These are phyloP conservation scores for Candida krabiensis DNA, from an alignment of 805 yeast genomes.

Conservation along the genomic window DNA sequence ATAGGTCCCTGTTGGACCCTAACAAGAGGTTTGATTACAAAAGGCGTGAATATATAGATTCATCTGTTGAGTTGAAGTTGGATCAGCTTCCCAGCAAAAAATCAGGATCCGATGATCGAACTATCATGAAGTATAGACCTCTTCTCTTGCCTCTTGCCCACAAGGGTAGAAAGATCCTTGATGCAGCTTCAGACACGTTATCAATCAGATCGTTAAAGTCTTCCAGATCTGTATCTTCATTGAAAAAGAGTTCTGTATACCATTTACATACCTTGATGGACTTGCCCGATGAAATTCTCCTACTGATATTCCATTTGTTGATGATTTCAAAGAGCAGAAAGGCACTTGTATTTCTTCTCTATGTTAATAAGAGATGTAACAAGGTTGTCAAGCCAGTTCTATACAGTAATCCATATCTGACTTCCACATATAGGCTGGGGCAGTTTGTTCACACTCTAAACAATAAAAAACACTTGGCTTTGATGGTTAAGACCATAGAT, in stretches of 20 bases:
- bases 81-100: slow-evolving; percentile 12
- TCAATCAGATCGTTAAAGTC: slow-evolving; percentile 39
- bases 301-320: slow-evolving; percentile 35
- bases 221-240: slow-evolving; percentile 5
- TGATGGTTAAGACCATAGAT: slow-evolving; percentile 56
- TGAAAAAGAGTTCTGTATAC: slow-evolving; percentile 5
- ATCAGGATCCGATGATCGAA: slow-evolving; percentile 10
- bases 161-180: slow-evolving; percentile 29
- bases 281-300: slow-evolving; percentile 46
- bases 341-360: slow-evolving; percentile 45
- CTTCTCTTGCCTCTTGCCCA: slow-evolving; percentile 36
- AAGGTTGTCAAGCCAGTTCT: slow-evolving; percentile 51
- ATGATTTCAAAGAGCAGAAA: slow-evolving; percentile 39
- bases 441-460: slow-evolving; percentile 75
- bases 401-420: slow-evolving; percentile 54
- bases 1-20: slow-evolving; percentile 52
- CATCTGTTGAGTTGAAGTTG: slow-evolving; percentile 20
- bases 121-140: slow-evolving; percentile 50
- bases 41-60: slow-evolving; percentile 40
- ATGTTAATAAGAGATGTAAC: slow-evolving; percentile 52
- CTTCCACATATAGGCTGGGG: slow-evolving; percentile 75
- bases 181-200: slow-evolving; percentile 45
- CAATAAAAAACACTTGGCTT: slow-evolving; percentile 54
- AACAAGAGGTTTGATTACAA: slow-evolving; percentile 50
- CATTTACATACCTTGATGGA: slow-evolving; percentile 17